These are phyloP conservation scores for Heterobasidion annosum DNA, from an alignment of 1,284 basidiomycete species.

Conservation along the genomic window DNA sequence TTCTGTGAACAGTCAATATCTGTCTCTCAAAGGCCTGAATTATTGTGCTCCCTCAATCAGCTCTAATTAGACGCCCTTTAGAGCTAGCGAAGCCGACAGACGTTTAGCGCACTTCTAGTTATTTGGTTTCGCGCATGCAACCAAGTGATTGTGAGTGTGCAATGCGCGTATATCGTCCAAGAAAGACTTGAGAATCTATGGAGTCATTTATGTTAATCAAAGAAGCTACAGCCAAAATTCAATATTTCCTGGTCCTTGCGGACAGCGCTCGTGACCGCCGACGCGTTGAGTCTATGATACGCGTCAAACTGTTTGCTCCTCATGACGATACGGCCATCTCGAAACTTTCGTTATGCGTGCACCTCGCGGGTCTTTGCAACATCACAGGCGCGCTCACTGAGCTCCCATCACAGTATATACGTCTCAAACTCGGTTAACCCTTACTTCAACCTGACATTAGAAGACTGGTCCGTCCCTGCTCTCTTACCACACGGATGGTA, in stretches of 20 bases:
- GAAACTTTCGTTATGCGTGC: constrained; percentile 3
- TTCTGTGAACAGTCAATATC: neutral
- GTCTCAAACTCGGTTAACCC: constrained; percentile 80
- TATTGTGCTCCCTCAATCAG: no score
- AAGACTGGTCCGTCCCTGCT: constrained; percentile 70
- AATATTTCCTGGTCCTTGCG: no score
- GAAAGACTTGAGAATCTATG: no score
- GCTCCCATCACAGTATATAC: constrained; percentile 54
- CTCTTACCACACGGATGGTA: neutral
- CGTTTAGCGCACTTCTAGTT: neutral
- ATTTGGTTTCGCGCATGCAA: no score
- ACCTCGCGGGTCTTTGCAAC: constrained; percentile 1
- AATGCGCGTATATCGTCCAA: no score
- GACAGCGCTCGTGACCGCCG: no score
- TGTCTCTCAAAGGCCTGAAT: no score
- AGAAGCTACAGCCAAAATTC: no score
- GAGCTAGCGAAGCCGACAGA: neutral
- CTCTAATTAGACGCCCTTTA: neutral
- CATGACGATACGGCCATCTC: neutral
- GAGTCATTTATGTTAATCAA: no score
- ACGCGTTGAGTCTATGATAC: neutral
- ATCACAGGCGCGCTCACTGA: constrained; percentile 6
- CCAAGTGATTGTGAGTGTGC: no score
- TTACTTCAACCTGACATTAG: constrained; percentile 89
- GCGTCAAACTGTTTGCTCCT: neutral